These are phyloP conservation scores for Casaregolazyma lundiana DNA, from an alignment of 1,139 yeast genomes.

Conservation along the genomic window DNA sequence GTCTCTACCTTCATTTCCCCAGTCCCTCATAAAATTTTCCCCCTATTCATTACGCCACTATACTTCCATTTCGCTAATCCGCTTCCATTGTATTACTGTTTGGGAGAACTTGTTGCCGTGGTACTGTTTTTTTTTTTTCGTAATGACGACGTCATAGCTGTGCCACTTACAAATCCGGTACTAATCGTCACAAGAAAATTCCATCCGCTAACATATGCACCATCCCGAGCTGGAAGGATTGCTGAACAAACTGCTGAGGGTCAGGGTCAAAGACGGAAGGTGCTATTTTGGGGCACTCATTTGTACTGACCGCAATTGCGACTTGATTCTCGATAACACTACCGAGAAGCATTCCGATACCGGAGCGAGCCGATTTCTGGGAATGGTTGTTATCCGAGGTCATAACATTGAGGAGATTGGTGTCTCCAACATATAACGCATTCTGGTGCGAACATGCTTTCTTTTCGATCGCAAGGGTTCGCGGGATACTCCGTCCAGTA, in stretches of 20 bases:
- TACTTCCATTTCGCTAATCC: no score
- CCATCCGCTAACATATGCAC: no score
- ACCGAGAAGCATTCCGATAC: slow-evolving; percentile 29
- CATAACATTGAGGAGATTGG: slow-evolving; percentile 25
- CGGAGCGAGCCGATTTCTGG: slow-evolving; percentile 27
- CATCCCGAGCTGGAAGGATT: slow-evolving; percentile 11
- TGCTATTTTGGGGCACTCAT: slow-evolving; percentile 32
- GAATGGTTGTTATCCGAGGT: slow-evolving; percentile 35
- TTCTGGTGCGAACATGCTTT: slow-evolving; percentile 48
- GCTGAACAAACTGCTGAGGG: slow-evolving; percentile 25
- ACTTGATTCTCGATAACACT: slow-evolving; percentile 31
- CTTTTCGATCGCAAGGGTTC: slow-evolving; percentile 72
- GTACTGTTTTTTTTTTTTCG: no score
- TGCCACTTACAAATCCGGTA: no score
- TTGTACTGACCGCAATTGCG: slow-evolving; percentile 30
- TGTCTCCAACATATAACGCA: slow-evolving; percentile 5
- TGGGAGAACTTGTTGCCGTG: no score
- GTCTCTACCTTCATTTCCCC: no score
- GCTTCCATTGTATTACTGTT: no score
- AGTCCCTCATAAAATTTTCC: no score
- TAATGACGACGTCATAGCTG: no score
- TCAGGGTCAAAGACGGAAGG: slow-evolving; percentile 30
- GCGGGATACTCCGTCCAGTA: slow-evolving; percentile 86
- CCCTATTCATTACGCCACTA: no score
- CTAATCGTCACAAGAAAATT: no score